Evolutionary conservation across 176 grass and related monocot species (phyloP).

Genomic region (Ananas comosus): DNA sequence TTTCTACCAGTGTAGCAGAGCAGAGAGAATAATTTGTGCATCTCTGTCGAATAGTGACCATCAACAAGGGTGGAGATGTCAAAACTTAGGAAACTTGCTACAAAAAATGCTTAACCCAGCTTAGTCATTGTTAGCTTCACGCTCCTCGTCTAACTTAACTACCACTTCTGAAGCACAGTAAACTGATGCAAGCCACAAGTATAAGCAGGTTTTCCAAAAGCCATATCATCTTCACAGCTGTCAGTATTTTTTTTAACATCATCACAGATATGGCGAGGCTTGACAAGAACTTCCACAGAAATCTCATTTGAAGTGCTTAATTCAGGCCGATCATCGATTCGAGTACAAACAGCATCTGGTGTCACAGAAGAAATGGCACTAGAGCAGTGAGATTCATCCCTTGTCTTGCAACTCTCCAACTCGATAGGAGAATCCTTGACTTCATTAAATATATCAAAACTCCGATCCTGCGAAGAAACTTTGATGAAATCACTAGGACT

Average conservation of each 20-base stretch:
- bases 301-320: conserved; percentile 19
- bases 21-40: too few species aligned
- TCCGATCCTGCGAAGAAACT: conserved; percentile 3
- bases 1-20: too few species aligned
- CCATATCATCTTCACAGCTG: conserved; percentile 22
- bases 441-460: conserved; percentile 11
- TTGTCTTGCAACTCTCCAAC: conserved; percentile 19
- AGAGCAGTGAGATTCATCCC: conserved; percentile 10
- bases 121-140: background rate
- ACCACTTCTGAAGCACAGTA: conserved; percentile 3
- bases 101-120: background rate
- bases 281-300: conserved; percentile 21
- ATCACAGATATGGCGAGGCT: conserved; percentile 31
- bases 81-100: background rate
- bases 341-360: conserved; percentile 1
- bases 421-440: conserved; percentile 19
- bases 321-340: background rate
- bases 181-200: conserved; percentile 19
- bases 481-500: background rate
- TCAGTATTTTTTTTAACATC: conserved; percentile 24
- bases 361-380: background rate
- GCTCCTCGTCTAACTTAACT: background rate
- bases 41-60: too few species aligned
- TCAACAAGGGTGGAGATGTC: too few species aligned
- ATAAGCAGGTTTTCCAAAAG: conserved; percentile 34